phyloP scores from a whole-genome alignment of 345 rosid species.

The Clarkia xantiana region DNA sequence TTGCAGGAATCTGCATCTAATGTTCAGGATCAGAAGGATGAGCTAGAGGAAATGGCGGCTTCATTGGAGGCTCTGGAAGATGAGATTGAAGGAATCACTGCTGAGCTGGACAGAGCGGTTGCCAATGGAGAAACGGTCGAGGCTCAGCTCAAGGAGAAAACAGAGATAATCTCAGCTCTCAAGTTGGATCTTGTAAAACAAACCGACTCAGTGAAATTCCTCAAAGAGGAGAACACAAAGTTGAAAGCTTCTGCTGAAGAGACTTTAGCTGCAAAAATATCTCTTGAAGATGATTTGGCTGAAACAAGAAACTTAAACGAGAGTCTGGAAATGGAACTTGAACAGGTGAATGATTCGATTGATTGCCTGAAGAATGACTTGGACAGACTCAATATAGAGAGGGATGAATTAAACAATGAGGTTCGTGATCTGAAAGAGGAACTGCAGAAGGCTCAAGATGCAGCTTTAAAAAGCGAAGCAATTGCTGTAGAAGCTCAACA shows the following conservation, averaged over 20 bases:
- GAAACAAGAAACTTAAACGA: conserved; percentile 35
- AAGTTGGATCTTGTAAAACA: conserved; percentile 27
- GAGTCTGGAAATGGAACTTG: conserved; percentile 62
- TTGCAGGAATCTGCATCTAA: conserved; percentile 86
- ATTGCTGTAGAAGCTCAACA: conserved; percentile 56
- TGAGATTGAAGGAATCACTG: conserved; percentile 41
- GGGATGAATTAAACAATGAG: conserved; percentile 45
- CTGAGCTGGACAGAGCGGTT: conserved; percentile 44
- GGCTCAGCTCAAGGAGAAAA: conserved; percentile 53
- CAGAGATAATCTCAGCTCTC: conserved; percentile 29
- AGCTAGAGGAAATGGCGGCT: conserved; percentile 49
- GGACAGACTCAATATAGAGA: conserved; percentile 37
- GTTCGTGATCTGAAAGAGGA: conserved; percentile 44
- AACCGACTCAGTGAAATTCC: conserved; percentile 17
- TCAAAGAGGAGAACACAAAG: conserved; percentile 34
- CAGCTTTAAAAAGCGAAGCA: conserved; percentile 50
- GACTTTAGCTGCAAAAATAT: conserved; percentile 29
- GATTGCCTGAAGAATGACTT: conserved; percentile 38
- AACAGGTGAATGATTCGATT: conserved; percentile 41
- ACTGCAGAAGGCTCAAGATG: conserved; percentile 33
- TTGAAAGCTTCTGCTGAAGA: conserved; percentile 39
- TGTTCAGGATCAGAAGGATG: conserved; percentile 65
- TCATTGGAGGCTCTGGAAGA: conserved; percentile 55
- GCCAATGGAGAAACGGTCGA: conserved; percentile 37
- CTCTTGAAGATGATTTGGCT: conserved; percentile 38